Conservation (phyloP, 352 stramenopile genomes). For the Thalassiosira tumida region DNA sequence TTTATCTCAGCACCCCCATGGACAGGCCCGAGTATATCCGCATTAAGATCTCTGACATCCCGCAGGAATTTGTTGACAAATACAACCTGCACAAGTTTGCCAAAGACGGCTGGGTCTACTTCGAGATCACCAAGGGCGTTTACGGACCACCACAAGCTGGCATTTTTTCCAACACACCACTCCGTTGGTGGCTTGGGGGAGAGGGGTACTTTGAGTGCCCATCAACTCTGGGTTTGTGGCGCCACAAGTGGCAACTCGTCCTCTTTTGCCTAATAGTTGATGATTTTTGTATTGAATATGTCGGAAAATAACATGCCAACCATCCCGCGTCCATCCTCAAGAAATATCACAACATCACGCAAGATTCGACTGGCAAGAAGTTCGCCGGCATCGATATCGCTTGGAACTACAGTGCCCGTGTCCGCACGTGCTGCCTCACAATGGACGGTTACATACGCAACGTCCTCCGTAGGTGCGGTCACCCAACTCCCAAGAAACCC, state of each 20-base stretch:
- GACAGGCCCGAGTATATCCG: slow-evolving; percentile 18
- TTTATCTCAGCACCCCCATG: slow-evolving; percentile 48
- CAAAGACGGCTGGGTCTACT: slow-evolving; percentile 53
- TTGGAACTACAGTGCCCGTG: slow-evolving; percentile 74
- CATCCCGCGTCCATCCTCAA: background rate
- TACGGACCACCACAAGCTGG: slow-evolving; percentile 52
- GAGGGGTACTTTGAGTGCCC: slow-evolving; percentile 35
- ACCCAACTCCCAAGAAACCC: slow-evolving; percentile 1
- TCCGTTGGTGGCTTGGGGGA: slow-evolving; percentile 1
- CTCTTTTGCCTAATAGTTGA: slow-evolving; percentile 80
- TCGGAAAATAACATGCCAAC: slow-evolving; percentile 15
- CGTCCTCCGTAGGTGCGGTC: slow-evolving; percentile 37
- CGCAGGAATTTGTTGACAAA: slow-evolving; percentile 33
- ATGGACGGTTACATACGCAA: slow-evolving; percentile 60
- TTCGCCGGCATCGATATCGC: slow-evolving; percentile 75
- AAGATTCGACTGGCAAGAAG: slow-evolving; percentile 18
- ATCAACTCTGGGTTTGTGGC: slow-evolving; percentile 74
- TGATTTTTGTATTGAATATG: slow-evolving; percentile 81
- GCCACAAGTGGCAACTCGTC: slow-evolving; percentile 56
- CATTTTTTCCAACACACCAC: slow-evolving; percentile 44
- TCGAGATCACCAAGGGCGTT: slow-evolving; percentile 54
- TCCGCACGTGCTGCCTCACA: slow-evolving; percentile 26
- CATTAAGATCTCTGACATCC: slow-evolving; percentile 36
- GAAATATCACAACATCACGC: slow-evolving; percentile 28
- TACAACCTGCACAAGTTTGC: slow-evolving; percentile 14